Conservation (phyloP, 1,284 basidiomycete species). For the Puccinia horiana region DNA sequence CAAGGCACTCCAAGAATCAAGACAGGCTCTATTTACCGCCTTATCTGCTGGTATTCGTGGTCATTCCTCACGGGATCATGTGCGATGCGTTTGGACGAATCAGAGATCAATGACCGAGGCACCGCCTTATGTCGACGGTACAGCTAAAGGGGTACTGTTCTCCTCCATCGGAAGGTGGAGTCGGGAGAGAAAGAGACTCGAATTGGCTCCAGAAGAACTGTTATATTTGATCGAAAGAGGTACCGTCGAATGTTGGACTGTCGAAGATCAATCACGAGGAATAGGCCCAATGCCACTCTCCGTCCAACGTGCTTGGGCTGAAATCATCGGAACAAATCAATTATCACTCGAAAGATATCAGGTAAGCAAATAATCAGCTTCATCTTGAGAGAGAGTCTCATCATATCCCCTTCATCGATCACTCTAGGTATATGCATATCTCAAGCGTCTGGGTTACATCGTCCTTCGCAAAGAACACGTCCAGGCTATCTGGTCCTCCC, state of each 20-base stretch:
- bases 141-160: conserved; percentile 45
- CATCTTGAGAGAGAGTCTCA: not conserved
- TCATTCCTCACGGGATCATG: conserved; percentile 47
- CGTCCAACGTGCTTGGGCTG: conserved; percentile 43
- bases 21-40: conserved; percentile 40
- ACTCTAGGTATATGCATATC: conserved; percentile 46
- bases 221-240: conserved; percentile 48
- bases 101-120: not conserved
- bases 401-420: not conserved
- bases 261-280: not conserved
- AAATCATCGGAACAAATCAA: conserved; percentile 40
- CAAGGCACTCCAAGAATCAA: conserved; percentile 32
- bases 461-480: conserved; percentile 49
- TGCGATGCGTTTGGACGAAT: conserved; percentile 32
- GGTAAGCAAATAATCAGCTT: too few species aligned
- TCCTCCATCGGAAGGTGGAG: conserved; percentile 46
- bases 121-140: conserved; percentile 28
- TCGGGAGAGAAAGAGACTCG: conserved; percentile 36
- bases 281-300: conserved; percentile 33
- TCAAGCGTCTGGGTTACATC: conserved; percentile 47
- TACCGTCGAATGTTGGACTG: conserved; percentile 47
- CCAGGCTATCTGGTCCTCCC: conserved; percentile 33
- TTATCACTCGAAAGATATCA: conserved; percentile 47
- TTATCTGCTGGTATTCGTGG: conserved; percentile 35
- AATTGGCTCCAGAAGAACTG: conserved; percentile 41